A percentile compares a stretch with the other conserved stretches of the same genome.
phyloP scores from a whole-genome alignment of 768 basidiomycete species.

The Rhodotorula kratochvilovae region DNA sequence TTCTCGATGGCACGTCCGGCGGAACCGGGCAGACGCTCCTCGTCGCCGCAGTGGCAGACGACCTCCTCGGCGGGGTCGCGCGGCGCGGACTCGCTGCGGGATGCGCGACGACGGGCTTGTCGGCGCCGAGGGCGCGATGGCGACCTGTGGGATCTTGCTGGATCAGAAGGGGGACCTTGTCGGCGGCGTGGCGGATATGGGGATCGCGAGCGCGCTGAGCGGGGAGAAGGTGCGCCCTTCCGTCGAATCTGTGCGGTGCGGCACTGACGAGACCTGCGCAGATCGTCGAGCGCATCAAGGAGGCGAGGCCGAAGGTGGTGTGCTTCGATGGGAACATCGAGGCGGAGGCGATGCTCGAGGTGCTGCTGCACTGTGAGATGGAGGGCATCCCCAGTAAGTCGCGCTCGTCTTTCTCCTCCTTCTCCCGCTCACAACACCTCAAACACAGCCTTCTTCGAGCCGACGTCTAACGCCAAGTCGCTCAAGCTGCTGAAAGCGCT shows the following conservation, averaged over 20 bases:
- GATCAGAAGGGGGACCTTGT: conserved; percentile 66
- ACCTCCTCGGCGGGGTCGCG: conserved; percentile 69
- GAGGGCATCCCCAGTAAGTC: conserved; percentile 17
- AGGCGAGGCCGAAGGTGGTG: conserved; percentile 58
- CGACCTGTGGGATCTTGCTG: conserved; percentile 82
- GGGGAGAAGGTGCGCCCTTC: conserved; percentile 42
- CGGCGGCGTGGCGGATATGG: conserved; percentile 91
- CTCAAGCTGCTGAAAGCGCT: conserved; percentile 62
- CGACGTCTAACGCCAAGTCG: conserved; percentile 83
- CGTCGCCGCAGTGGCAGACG: conserved; percentile 69
- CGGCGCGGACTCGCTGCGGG: conserved; percentile 59
- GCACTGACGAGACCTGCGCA: conserved; percentile 42
- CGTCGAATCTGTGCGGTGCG: too few species aligned
- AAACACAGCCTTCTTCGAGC: conserved; percentile 75
- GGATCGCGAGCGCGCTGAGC: conserved; percentile 54
- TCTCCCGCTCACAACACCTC: conserved; percentile 2
- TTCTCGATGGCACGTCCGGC: background rate
- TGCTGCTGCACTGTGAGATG: conserved; percentile 22
- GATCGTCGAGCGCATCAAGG: conserved; percentile 56
- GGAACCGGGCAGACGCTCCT: conserved; percentile 53
- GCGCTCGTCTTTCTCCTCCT: background rate
- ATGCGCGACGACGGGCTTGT: conserved; percentile 78
- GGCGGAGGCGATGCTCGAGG: conserved; percentile 3
- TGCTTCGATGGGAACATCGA: conserved; percentile 74
- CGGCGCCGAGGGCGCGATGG: conserved; percentile 52